A percentile compares a stretch with the other conserved stretches of the same genome.
These are phyloP conservation scores for Vanderwaltozyma polyspora DNA, from an alignment of 805 yeast genomes.

Conservation along the genomic window DNA sequence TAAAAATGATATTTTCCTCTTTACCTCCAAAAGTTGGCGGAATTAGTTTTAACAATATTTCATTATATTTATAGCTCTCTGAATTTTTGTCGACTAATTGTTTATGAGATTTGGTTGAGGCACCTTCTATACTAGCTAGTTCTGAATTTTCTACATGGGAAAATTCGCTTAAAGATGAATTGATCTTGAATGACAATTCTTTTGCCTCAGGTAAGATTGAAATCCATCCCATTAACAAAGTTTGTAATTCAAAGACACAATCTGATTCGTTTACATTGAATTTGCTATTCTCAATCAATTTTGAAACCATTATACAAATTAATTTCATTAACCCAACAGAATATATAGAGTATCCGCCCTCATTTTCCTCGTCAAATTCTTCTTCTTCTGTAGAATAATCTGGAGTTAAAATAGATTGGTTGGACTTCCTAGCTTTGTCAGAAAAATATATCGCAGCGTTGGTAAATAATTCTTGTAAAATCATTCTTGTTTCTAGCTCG, in stretches of 20 bases:
- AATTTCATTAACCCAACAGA: slow-evolving; percentile 37
- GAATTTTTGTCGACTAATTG: not conserved
- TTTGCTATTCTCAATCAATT: slow-evolving; percentile 35
- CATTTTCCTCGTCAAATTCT: slow-evolving; percentile 6
- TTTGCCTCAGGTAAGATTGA: slow-evolving; percentile 54
- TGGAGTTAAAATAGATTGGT: slow-evolving; percentile 4
- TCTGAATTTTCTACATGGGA: not conserved
- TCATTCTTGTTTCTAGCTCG: slow-evolving; percentile 51
- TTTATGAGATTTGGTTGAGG: not conserved
- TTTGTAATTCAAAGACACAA: slow-evolving; percentile 48
- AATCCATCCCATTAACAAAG: slow-evolving; percentile 53
- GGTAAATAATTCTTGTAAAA: slow-evolving; percentile 59
- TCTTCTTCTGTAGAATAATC: slow-evolving; percentile 10
- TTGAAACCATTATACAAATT: slow-evolving; percentile 52
- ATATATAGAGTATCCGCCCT: slow-evolving; percentile 22
- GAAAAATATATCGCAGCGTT: slow-evolving; percentile 37
- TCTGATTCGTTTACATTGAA: slow-evolving; percentile 39
- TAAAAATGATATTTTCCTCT: slow-evolving; percentile 16
- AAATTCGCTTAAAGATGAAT: slow-evolving; percentile 10
- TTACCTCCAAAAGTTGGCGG: slow-evolving; percentile 13
- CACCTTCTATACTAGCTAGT: not conserved
- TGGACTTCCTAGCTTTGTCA: slow-evolving; percentile 20
- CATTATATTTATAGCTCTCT: slow-evolving; percentile 8
- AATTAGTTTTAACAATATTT: slow-evolving; percentile 13
- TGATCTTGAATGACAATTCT: slow-evolving; percentile 38